A percentile compares a stretch with the other conserved stretches of the same genome.
Conservation (phyloP, 2,329 filamentous ascomycete species). For the Trichoderma cornu-damae region DNA sequence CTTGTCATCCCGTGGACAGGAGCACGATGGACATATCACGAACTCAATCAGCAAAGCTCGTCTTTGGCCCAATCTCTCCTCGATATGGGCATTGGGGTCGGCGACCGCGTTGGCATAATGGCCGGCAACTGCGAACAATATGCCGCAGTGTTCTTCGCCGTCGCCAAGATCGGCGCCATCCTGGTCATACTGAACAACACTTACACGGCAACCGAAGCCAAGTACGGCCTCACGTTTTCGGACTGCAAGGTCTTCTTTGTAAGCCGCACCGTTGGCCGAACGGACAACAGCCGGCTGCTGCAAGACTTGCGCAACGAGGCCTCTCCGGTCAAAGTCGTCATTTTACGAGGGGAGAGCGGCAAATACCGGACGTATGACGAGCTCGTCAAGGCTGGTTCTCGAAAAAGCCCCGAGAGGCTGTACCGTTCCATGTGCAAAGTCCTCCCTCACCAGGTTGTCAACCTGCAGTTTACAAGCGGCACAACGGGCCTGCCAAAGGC, state of each 20-base stretch:
- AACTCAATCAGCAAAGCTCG: slow-evolving; percentile 58
- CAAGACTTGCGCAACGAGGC: slow-evolving; percentile 44
- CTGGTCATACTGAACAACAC: slow-evolving; percentile 79
- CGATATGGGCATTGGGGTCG: slow-evolving; percentile 59
- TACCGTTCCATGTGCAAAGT: slow-evolving; percentile 51
- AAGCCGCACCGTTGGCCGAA: slow-evolving; percentile 60
- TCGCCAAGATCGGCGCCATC: slow-evolving; percentile 60
- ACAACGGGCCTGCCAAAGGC: slow-evolving; percentile 70
- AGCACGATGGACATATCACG: slow-evolving; percentile 65
- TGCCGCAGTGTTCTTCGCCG: slow-evolving; percentile 68
- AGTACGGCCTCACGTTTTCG: slow-evolving; percentile 65
- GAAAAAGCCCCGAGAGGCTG: slow-evolving; percentile 46
- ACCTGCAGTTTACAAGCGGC: slow-evolving; percentile 71
- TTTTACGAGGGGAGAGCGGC: slow-evolving; percentile 51
- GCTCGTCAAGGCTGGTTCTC: slow-evolving; percentile 48
- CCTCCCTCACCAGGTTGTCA: slow-evolving; percentile 62
- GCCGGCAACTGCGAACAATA: slow-evolving; percentile 78
- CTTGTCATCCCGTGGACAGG: slow-evolving; percentile 72
- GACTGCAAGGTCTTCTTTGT: slow-evolving; percentile 71
- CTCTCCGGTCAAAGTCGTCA: slow-evolving; percentile 49
- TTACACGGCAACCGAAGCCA: slow-evolving; percentile 67
- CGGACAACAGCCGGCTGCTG: slow-evolving; percentile 59
- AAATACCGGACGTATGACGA: slow-evolving; percentile 57
- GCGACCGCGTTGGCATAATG: slow-evolving; percentile 71
- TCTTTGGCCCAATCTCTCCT: slow-evolving; percentile 61